Percentiles rank a stretch among this genome's conserved stretches.
phyloP scores from a whole-genome alignment of 2,329 filamentous ascomycete genomes.

The Pleoardoris graminearum region DNA sequence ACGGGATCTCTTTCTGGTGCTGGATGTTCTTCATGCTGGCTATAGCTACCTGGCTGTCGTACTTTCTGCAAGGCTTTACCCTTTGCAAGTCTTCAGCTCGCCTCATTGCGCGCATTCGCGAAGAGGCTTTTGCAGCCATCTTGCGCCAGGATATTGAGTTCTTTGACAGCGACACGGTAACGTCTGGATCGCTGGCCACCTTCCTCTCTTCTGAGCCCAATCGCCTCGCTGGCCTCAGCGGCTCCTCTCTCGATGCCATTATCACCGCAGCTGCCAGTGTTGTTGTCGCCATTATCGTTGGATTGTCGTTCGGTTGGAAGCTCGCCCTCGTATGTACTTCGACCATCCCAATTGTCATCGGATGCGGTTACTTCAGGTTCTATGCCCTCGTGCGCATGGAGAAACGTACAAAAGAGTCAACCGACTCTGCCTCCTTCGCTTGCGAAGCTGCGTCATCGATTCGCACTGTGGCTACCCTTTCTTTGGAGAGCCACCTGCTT shows the following conservation, averaged over 20 bases:
- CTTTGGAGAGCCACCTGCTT: constrained; percentile 81
- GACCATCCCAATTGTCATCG: constrained; percentile 75
- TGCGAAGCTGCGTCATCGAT: constrained; percentile 95
- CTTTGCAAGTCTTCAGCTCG: constrained; percentile 64
- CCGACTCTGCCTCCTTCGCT: constrained; percentile 80
- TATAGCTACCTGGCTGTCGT: constrained; percentile 28
- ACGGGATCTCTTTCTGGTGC: constrained; percentile 66
- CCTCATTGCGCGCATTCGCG: constrained; percentile 79
- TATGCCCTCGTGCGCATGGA: constrained; percentile 81
- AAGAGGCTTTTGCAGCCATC: constrained; percentile 82
- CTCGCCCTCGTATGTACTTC: constrained; percentile 80
- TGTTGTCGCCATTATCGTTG: constrained; percentile 69
- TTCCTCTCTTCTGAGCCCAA: constrained; percentile 74
- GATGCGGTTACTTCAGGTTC: constrained; percentile 85
- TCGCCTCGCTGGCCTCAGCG: constrained; percentile 85
- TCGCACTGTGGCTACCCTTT: constrained; percentile 90
- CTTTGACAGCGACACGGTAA: constrained; percentile 90
- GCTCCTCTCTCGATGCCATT: constrained; percentile 84
- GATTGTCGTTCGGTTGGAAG: constrained; percentile 81
- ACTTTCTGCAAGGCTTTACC: constrained; percentile 36
- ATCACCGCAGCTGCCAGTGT: constrained; percentile 80
- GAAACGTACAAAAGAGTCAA: constrained; percentile 78
- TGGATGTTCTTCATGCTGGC: constrained; percentile 44
- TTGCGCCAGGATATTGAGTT: constrained; percentile 84
- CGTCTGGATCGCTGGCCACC: constrained; percentile 79